These are phyloP conservation scores for Parastagonospora nodorum DNA, from an alignment of 2,329 filamentous ascomycete genomes.

Conservation along the genomic window DNA sequence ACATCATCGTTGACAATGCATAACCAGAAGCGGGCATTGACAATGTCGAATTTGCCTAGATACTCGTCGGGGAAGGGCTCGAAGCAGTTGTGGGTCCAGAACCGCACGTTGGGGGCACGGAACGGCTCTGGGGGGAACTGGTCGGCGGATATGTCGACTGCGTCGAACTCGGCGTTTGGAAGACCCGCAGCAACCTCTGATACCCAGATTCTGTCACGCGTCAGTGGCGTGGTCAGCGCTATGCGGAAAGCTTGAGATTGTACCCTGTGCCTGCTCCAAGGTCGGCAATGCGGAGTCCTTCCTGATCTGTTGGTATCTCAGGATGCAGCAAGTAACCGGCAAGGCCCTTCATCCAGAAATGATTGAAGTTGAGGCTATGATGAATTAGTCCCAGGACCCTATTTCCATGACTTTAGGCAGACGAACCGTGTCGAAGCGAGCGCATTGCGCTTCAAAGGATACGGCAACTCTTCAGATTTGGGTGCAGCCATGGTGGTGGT, in stretches of 20 bases:
- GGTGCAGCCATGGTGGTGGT: too few relatives aligned
- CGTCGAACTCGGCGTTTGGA: conserved; percentile 7
- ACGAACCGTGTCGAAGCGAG: too few relatives aligned
- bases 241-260: too few relatives aligned
- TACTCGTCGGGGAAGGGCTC: conserved; percentile 33
- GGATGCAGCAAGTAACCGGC: conserved; percentile 14
- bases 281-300: conserved; percentile 10
- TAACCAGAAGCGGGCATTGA: conserved; percentile 35
- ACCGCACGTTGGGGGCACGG: conserved; percentile 8
- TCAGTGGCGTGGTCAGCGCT: too few relatives aligned
- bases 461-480: too few relatives aligned
- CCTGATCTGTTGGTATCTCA: conserved; percentile 1
- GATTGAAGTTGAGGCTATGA: conserved; percentile 16
- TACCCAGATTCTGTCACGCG: conserved; percentile 7
- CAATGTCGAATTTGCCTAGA: conserved; percentile 35
- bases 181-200: conserved; percentile 5
- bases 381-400: too few relatives aligned
- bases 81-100: conserved; percentile 31
- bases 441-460: too few relatives aligned
- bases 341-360: conserved; percentile 11
- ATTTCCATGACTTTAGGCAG: too few relatives aligned
- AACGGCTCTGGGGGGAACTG: conserved; percentile 27
- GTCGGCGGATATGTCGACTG: conserved; percentile 35
- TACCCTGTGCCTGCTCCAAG: conserved; percentile 16
- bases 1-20: conserved; percentile 31